Base-by-base conservation (phyloP, 108 stramenopile species). In the Pelagomonas calceolata region DNA sequence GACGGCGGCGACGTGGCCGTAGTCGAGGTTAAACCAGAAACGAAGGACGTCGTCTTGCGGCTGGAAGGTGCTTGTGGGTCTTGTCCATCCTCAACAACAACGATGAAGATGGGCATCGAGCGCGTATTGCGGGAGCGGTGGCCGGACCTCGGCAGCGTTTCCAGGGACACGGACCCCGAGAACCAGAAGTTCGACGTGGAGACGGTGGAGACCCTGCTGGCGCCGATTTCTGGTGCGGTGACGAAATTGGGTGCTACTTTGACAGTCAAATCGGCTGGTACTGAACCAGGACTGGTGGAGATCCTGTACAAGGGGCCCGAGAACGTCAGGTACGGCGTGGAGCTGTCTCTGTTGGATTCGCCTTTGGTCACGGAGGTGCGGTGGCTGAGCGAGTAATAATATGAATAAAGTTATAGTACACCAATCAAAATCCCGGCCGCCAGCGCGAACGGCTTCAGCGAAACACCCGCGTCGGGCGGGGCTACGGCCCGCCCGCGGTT, bases 61-160 rank as follows among this genome's bases (percentile, higher is more conserved):
- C 82, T 97, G 26, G 90, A 97, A 73, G 96, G 96, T 29, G 96
- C 96, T 16, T 97, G 96, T 73, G 94, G 89, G 33, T 85, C 80
- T 66, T 90, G 89, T 64, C 83, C 89, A 32, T 89, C 87, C 18
- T 92, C 91, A 37, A 97, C 94, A 4, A 90, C 91, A 3, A 97
- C 96, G 31, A 97, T 97, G 96, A 89, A 95, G 86, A 94, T 97
- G 94, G 96, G 96, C 39, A 93, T 97, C 73, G 94, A 97, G 77
- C 89, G 94, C 45, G 92, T 94, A 31, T 76, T 95, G 60, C 83
- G 82, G 33, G 95, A 97, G 78, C 92, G 92, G 34, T 94, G 81
- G 51, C 66, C 76, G 30, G 74, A 85, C 67, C 68, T 96, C 31
- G 90, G 90, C 34, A 80, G 90, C 76, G 90, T 95, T 21, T 43